Conservation (phyloP, 1,284 basidiomycete genomes). For the Ustilago trichophora region DNA sequence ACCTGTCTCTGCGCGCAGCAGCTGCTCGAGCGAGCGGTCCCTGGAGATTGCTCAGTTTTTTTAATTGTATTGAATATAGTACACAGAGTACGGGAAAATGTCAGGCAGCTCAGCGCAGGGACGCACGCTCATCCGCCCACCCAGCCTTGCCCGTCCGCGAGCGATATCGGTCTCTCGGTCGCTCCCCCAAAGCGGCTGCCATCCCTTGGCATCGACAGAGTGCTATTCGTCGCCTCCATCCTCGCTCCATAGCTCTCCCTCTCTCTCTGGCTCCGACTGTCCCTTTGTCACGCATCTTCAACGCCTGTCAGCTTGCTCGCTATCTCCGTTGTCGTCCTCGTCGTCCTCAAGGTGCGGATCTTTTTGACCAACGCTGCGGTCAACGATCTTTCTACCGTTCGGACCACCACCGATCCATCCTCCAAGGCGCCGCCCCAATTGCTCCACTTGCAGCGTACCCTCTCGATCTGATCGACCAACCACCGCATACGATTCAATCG, state of each 20-base stretch:
- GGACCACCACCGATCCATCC: too few relatives aligned
- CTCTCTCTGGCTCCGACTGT: not conserved
- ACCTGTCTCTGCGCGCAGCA: not conserved
- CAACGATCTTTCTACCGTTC: constrained; percentile 2
- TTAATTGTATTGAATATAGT: too few relatives aligned
- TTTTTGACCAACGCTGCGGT: constrained; percentile 19
- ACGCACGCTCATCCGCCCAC: not conserved
- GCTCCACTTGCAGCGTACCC: too few relatives aligned
- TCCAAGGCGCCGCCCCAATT: too few relatives aligned
- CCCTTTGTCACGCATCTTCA: too few relatives aligned
- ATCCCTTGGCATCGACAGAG: not conserved
- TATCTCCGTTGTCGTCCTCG: constrained; percentile 11
- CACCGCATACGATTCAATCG: too few relatives aligned
- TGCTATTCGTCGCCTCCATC: not conserved
- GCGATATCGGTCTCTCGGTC: not conserved
- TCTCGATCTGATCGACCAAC: too few relatives aligned
- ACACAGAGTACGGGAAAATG: too few relatives aligned
- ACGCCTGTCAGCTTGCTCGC: constrained; percentile 4
- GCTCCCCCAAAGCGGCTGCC: constrained; percentile 1
- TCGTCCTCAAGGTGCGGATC: constrained; percentile 2
- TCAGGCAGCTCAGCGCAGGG: not conserved
- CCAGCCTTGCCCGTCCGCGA: not conserved
- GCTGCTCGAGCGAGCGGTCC: not conserved
- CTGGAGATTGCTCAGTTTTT: too few relatives aligned
- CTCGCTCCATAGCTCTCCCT: not conserved